Evolutionary conservation across 1,284 basidiomycete genomes (phyloP).

Genomic region (Veloporphyrellus conicus): DNA sequence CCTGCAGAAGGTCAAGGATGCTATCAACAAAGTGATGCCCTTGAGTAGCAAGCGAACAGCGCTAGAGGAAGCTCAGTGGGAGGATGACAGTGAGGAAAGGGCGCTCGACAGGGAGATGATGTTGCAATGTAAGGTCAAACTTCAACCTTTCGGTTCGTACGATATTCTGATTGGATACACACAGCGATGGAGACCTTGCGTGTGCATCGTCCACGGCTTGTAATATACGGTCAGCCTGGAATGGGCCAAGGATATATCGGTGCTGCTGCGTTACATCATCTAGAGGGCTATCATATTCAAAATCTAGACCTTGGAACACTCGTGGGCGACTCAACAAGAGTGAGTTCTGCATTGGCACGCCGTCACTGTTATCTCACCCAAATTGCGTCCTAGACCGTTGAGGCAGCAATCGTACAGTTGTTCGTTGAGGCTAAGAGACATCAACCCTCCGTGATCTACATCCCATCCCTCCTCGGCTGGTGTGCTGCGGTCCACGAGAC

Average conservation of each 20-base stretch:
- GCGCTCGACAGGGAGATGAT: slow-evolving; percentile 80
- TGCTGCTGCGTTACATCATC: slow-evolving; percentile 85
- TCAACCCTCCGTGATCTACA: slow-evolving; percentile 93
- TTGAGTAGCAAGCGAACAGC: slow-evolving; percentile 71
- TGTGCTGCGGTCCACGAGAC: slow-evolving; percentile 81
- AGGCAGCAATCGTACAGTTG: slow-evolving; percentile 93
- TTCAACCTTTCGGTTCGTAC: not conserved
- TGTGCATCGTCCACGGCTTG: slow-evolving; percentile 85
- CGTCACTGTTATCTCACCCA: slow-evolving; percentile 1
- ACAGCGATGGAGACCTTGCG: slow-evolving; percentile 88
- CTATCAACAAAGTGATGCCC: slow-evolving; percentile 70
- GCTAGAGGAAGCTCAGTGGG: slow-evolving; percentile 92
- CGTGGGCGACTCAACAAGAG: slow-evolving; percentile 85
- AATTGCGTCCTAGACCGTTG: slow-evolving; percentile 59
- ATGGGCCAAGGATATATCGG: slow-evolving; percentile 92
- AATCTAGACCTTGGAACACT: slow-evolving; percentile 87
- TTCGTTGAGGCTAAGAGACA: slow-evolving; percentile 97
- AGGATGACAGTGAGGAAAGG: slow-evolving; percentile 66
- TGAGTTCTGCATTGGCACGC: slow-evolving; percentile 35
- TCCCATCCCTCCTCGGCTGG: slow-evolving; percentile 88
- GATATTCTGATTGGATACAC: slow-evolving; percentile 6
- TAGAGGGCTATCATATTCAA: slow-evolving; percentile 96
- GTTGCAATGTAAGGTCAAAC: slow-evolving; percentile 66
- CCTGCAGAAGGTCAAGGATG: slow-evolving; percentile 67
- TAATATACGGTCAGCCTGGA: slow-evolving; percentile 78